phyloP scores from a whole-genome alignment of 2,329 filamentous ascomycete genomes.

The Colletotrichum noveboracense region DNA sequence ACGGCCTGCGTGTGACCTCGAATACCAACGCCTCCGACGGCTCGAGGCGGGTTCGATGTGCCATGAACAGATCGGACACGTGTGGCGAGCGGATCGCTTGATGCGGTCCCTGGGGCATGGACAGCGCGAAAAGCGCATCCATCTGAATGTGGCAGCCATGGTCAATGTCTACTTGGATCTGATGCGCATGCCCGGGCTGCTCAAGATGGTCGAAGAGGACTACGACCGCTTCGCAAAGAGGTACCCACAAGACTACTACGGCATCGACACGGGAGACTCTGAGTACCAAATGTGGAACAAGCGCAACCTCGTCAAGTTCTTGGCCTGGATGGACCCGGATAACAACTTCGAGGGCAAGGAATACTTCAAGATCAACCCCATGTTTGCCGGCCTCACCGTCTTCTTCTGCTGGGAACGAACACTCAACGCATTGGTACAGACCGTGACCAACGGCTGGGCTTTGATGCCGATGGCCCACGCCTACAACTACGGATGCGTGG shows the following conservation, averaged over 20 bases:
- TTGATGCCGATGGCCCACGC: neutral
- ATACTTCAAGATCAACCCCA: neutral
- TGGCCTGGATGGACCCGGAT: neutral
- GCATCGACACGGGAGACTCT: neutral
- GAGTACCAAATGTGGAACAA: neutral
- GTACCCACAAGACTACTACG: neutral
- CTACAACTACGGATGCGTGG: neutral
- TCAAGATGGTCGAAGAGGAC: neutral
- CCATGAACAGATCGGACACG: neutral
- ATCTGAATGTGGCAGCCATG: neutral
- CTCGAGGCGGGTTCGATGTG: neutral
- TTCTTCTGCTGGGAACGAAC: neutral
- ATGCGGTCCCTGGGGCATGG: neutral
- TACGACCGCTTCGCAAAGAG: neutral
- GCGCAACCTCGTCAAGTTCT: neutral
- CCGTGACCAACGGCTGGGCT: neutral
- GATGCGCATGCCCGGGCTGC: neutral
- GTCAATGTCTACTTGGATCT: neutral
- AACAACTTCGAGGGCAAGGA: neutral
- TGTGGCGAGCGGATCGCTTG: neutral
- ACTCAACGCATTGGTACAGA: neutral
- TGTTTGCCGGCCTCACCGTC: neutral
- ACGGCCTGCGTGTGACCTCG: neutral
- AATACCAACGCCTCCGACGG: neutral
- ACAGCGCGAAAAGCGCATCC: neutral